Evolutionary conservation across 768 basidiomycete genomes (phyloP).

Genomic region (Tricholoma flavovirens): DNA sequence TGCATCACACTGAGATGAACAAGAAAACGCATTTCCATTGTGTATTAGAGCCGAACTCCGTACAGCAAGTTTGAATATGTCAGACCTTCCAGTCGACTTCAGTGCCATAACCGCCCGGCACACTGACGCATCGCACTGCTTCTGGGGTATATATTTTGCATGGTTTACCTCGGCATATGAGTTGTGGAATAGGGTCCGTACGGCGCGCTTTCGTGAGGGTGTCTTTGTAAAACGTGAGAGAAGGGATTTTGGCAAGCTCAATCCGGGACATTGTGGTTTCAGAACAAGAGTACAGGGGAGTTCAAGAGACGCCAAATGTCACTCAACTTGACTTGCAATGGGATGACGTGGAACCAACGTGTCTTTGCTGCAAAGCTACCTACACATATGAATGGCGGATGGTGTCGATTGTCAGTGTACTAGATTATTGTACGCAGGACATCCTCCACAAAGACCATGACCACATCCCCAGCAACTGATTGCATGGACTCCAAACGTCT

Average conservation of each 20-base stretch:
- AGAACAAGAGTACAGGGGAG: slow-evolving; percentile 1
- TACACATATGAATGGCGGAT: no score
- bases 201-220: slow-evolving; percentile 61
- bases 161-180: slow-evolving; percentile 73
- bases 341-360: slow-evolving; percentile 33
- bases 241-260: slow-evolving; percentile 62
- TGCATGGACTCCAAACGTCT: slow-evolving; percentile 68
- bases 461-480: slow-evolving; percentile 86
- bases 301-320: background rate
- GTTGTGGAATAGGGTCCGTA: slow-evolving; percentile 66
- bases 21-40: background rate
- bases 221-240: slow-evolving; percentile 76
- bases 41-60: slow-evolving; percentile 15
- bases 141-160: slow-evolving; percentile 78
- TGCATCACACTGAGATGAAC: slow-evolving; percentile 64
- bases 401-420: slow-evolving; percentile 2
- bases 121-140: slow-evolving; percentile 77
- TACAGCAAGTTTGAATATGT: slow-evolving; percentile 15
- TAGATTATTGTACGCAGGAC: slow-evolving; percentile 30
- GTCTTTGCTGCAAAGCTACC: slow-evolving; percentile 3
- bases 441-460: slow-evolving; percentile 68
- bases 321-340: background rate
- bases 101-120: slow-evolving; percentile 63
- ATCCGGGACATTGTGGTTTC: slow-evolving; percentile 53
- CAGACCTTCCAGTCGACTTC: slow-evolving; percentile 85